Base-by-base conservation (phyloP, 1,284 basidiomycete species). In the Tremellales sp. region DNA sequence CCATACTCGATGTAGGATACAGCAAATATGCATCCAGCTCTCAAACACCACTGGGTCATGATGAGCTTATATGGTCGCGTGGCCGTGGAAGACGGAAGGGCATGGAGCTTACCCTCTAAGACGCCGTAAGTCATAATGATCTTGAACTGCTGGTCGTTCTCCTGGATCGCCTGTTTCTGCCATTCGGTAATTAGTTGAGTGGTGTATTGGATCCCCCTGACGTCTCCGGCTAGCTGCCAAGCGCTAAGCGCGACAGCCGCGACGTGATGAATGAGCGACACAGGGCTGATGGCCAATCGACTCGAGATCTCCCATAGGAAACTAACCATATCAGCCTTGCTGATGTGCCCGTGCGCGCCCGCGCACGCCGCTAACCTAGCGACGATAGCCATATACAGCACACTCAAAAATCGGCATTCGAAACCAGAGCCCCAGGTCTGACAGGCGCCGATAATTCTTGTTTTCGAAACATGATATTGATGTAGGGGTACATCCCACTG, bases 401-500 rank as follows among this genome's bases (percentile, higher is more conserved):
- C 42, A 7, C n/a, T 17, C 15, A 44, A 22, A 27, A 27, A 44
- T 44, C 42, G 42, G 42, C 42, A 22, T 44, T 44, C 3, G 24
- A 26, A 7, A 44, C 29, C 17, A 11, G 8, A 5, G 42, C 6
- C 17, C 42, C 42, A 6, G n/a, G 15, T 7, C 4, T 26, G 7
- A 44, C 5, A 11, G 42, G 42, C 3, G 4, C 13, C 15, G 42
- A 3, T 22, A 44, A 26, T 3, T 12, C 12, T 23, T 31, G 24
- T n/a, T 12, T 15, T 12, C 24, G 29, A 22, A 44, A 44, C 42
- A 44, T 44, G 42, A 44, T 44, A n/a, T 44, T 44, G 42, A 44
- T 31, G n/a, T 44, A 44, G 3, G 42, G 42, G 23, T 26, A 44
- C 12, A 22, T n/a, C 15, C 15, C 42, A 4, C n/a, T 15, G 8